phyloP scores from a whole-genome alignment of 2,329 filamentous ascomycete genomes.

The Rutstroemia sp. region DNA sequence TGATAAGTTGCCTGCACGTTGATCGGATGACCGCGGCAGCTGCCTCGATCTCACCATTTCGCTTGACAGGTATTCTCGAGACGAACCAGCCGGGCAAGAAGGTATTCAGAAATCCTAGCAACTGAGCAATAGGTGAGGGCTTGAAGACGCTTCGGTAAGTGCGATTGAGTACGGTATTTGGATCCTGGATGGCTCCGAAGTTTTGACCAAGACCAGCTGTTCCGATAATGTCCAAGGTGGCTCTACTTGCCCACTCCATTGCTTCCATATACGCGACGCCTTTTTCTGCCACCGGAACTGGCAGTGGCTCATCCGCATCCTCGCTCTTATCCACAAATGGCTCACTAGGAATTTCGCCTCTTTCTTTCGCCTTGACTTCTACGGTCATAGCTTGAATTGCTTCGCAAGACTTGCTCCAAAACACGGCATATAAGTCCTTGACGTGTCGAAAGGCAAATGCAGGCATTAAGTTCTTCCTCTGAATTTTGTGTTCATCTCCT shows the following conservation, averaged over 20 bases:
- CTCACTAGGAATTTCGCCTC: slow-evolving; percentile 36
- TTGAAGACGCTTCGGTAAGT: slow-evolving; percentile 51
- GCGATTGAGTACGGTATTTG: slow-evolving; percentile 49
- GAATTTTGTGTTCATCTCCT: slow-evolving; percentile 81
- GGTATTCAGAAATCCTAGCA: slow-evolving; percentile 51
- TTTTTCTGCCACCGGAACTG: slow-evolving; percentile 5
- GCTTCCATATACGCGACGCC: slow-evolving; percentile 46
- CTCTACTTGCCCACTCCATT: slow-evolving; percentile 55
- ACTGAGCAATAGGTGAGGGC: slow-evolving; percentile 42
- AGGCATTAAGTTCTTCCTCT: slow-evolving; percentile 72
- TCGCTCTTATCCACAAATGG: slow-evolving; percentile 7
- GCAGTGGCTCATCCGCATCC: neutral
- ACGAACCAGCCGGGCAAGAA: slow-evolving; percentile 59
- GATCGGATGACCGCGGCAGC: slow-evolving; percentile 54
- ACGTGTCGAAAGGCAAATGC: slow-evolving; percentile 82
- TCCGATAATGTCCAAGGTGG: slow-evolving; percentile 70
- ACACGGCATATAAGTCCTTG: slow-evolving; percentile 75
- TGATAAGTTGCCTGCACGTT: slow-evolving; percentile 62
- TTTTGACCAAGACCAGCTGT: slow-evolving; percentile 64
- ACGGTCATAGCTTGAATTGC: slow-evolving; percentile 55
- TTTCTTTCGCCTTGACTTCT: slow-evolving; percentile 34
- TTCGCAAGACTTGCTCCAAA: slow-evolving; percentile 72
- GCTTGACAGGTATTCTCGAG: slow-evolving; percentile 56
- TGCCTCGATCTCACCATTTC: slow-evolving; percentile 56
- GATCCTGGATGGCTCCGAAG: slow-evolving; percentile 58